Evolutionary conservation across 352 stramenopile species (phyloP), one percentile per base, ranked within the genome.

Genomic region (Pythium chondricola): DNA sequence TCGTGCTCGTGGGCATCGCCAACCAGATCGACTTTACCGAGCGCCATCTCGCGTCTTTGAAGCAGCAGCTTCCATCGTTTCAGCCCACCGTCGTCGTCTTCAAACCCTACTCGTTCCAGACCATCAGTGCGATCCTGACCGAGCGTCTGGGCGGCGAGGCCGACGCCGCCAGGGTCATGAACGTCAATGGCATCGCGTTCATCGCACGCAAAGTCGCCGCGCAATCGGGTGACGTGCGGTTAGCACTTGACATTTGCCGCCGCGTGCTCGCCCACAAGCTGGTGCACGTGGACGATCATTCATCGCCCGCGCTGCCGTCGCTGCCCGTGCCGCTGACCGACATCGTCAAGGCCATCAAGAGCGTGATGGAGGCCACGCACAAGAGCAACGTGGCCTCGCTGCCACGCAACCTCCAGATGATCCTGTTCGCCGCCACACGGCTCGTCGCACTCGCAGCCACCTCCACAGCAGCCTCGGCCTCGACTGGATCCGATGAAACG

Each of bases 11-110:
- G 25, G 82, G 83, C 4, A 87, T 93, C 51, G 79, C 83, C 6
- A 93, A 93, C 47, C 80, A 87, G 36, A 74, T 92, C 11, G 83
- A 93, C 45, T 87, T 93, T 42, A 91, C 83, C 1, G 77, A 93
- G 55, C 69, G 77, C n/a, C 73, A 90, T 31, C 41, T 91, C 35
- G 69, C 71, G 9, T 60, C 74, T 31, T 61, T 93, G 2, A 62
- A 77, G 44, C 58, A 74, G 38, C 65, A 78, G 14, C 27, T 86
- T 33, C 71, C 73, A 0, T 55, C 74, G 8, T 71, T 68, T 46
- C 70, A 72, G 16, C 77, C 83, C 0, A 54, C 69, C 9, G 77
- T 88, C 24, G 62, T 91, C 33, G 74, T 93, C 21, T 93, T 93
- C 59, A 66, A 83, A 57, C 77, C 83, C 20, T 93, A 93, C 61